A percentile compares a stretch with the other conserved stretches of the same genome.
Conservation (phyloP, 2,329 filamentous ascomycete species). For the Curvularia spicifera region DNA sequence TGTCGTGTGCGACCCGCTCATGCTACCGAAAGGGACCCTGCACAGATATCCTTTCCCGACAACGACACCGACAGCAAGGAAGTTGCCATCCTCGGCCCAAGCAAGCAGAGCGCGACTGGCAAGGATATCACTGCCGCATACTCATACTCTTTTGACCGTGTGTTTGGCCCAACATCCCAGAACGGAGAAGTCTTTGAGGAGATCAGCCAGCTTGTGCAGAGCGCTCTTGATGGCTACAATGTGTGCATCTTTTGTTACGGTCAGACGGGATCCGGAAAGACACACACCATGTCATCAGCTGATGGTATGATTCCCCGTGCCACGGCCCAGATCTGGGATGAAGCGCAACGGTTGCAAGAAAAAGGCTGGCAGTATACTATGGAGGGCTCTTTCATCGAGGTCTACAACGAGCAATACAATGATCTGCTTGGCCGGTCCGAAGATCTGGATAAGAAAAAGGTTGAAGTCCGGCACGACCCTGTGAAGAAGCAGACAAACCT, state of each 20-base stretch:
- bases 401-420: slow-evolving; percentile 97
- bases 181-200: slow-evolving; percentile 93
- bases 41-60: slow-evolving; percentile 81
- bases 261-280: slow-evolving; percentile 96
- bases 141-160: slow-evolving; percentile 89
- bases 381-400: slow-evolving; percentile 94
- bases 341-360: slow-evolving; percentile 79
- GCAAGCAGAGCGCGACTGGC: slow-evolving; percentile 81
- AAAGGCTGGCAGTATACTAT: slow-evolving; percentile 96
- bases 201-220: slow-evolving; percentile 95
- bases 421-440: slow-evolving; percentile 80
- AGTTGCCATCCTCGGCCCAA: slow-evolving; percentile 80
- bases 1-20: slow-evolving; percentile 85
- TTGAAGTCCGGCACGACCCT: slow-evolving; percentile 88
- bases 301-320: slow-evolving; percentile 97
- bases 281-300: slow-evolving; percentile 92
- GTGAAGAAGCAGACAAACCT: slow-evolving; percentile 81
- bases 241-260: slow-evolving; percentile 99
- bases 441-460: slow-evolving; percentile 78
- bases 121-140: slow-evolving; percentile 78
- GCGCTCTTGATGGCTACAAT: slow-evolving; percentile 95
- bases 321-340: slow-evolving; percentile 91
- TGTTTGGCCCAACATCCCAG: slow-evolving; percentile 77
- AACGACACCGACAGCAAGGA: slow-evolving; percentile 82
- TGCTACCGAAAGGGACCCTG: slow-evolving; percentile 64